Base-by-base conservation (phyloP, 1,284 basidiomycete genomes). In the Apiotrichum siamense region DNA sequence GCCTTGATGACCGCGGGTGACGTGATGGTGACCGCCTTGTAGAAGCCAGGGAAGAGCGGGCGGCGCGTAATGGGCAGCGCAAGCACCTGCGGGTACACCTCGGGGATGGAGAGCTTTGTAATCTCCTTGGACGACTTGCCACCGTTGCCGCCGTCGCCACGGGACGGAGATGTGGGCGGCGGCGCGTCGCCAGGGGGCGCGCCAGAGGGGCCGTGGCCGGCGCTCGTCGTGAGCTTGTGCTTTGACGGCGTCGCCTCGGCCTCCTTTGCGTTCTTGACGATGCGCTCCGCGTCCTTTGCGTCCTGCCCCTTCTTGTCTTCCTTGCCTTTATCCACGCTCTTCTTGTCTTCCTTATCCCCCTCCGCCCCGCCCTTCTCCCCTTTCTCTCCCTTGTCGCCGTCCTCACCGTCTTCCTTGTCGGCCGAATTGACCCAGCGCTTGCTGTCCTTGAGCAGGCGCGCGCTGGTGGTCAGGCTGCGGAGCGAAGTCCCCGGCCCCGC, bases 31-130 rank as follows among this genome's bases (percentile, higher is more conserved):
- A 97, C 92, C 13, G 91, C 90, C 72, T 96, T 97, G 82, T 98
- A 97, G 74, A 97, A 97, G 41, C 92, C 93, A 66, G 94, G 94
- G 76, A 97, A 97, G 44, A 97, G 83, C 0, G 94, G 94, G 32
- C 94, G 82, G 48, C 93, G 86, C 29, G 92, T 92, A 62, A 98
- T 97, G 13, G 94, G 94, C 1, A 98, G 81, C 4, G 94, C 94
- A 21, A 98, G 81, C 33, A 97, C 86, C 72, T 96, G 90, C 1
- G 94, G 93, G 74, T 97, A 97, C 55, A 83, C 72, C 72, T 89
- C 87, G 2, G 88, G 88, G 11, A 91, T 83, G 35, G 86, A 84
- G 57, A 87, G 87, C 63, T 87, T 88, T 13, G 87, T 64, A 35
- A 73, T 66, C 48, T 73, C 73, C 49, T 66, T 70, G 4, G 61